These are phyloP conservation scores for Pythium pyrilobum DNA, from an alignment of 352 stramenopile species.

Conservation along the genomic window DNA sequence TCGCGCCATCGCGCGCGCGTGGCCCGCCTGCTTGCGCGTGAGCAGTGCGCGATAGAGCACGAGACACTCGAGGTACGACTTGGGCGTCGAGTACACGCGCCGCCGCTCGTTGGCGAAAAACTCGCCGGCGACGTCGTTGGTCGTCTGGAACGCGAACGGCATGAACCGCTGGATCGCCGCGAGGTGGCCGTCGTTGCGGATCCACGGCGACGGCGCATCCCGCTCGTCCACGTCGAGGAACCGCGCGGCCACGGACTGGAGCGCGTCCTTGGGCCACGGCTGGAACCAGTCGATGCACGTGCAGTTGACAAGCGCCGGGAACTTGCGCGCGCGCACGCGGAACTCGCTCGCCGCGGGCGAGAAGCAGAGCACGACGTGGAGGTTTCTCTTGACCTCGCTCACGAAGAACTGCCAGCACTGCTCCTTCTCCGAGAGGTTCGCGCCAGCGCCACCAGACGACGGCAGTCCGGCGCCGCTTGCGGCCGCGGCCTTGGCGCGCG, in stretches of 20 bases:
- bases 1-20: constrained; percentile 67
- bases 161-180: constrained; percentile 89
- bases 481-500: constrained; percentile 11
- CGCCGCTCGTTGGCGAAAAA: constrained; percentile 81
- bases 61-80: constrained; percentile 92
- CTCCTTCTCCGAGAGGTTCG: constrained; percentile 85
- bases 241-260: constrained; percentile 85
- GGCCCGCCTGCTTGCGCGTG: constrained; percentile 44
- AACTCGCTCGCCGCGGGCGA: constrained; percentile 90
- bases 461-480: neutral
- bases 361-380: constrained; percentile 95
- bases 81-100: constrained; percentile 90
- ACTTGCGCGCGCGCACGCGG: constrained; percentile 84
- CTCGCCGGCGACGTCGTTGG: constrained; percentile 79
- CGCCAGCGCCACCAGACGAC: neutral
- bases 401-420: constrained; percentile 92
- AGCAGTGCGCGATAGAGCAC: constrained; percentile 82
- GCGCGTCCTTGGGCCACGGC: constrained; percentile 88
- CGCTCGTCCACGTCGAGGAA: constrained; percentile 75
- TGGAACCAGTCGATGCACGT: constrained; percentile 94
- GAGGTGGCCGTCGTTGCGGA: constrained; percentile 41
- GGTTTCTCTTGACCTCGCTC: constrained; percentile 85
- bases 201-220: constrained; percentile 7
- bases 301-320: constrained; percentile 93
- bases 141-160: constrained; percentile 90